A percentile compares a stretch with the other conserved stretches of the same genome.
Evolutionary conservation across 352 stramenopile species (phyloP).

Genomic region (Globisporangium camurandrum): DNA sequence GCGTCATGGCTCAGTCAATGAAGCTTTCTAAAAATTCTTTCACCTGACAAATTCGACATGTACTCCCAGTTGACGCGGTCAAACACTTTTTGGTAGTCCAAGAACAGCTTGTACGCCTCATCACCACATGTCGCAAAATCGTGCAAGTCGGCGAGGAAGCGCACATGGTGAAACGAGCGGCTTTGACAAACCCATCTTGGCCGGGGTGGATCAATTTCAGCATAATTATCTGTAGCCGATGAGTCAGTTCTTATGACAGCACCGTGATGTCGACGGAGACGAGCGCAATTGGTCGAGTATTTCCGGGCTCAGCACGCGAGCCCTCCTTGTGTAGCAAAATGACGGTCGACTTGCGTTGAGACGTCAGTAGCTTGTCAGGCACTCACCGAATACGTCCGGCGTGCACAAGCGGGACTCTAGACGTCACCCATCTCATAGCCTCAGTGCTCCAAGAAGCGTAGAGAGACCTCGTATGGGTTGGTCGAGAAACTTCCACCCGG

Average conservation of each 20-base stretch:
- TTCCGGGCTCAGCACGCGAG: too few relatives aligned
- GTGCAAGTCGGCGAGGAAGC: background rate
- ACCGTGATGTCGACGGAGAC: too few relatives aligned
- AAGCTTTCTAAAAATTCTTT: background rate
- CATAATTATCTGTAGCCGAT: background rate
- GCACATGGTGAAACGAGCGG: background rate
- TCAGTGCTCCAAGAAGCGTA: conserved; percentile 10
- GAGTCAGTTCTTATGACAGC: too few relatives aligned
- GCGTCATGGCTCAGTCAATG: background rate
- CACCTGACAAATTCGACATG: background rate
- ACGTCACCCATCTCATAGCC: too few relatives aligned
- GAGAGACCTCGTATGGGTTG: conserved; percentile 6
- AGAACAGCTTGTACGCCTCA: background rate
- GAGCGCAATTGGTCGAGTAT: too few relatives aligned
- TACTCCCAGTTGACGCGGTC: conserved; percentile 6
- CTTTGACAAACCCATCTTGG: background rate
- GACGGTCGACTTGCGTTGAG: too few relatives aligned
- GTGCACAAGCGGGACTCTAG: too few relatives aligned
- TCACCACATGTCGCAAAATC: background rate
- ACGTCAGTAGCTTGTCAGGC: too few relatives aligned
- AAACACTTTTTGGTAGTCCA: background rate
- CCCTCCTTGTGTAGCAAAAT: too few relatives aligned
- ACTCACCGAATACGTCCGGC: too few relatives aligned
- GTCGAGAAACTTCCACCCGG: conserved; percentile 9
- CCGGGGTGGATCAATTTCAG: background rate